Conservation (phyloP, 2,329 filamentous ascomycete species). For the Didymellaceae sp. region DNA sequence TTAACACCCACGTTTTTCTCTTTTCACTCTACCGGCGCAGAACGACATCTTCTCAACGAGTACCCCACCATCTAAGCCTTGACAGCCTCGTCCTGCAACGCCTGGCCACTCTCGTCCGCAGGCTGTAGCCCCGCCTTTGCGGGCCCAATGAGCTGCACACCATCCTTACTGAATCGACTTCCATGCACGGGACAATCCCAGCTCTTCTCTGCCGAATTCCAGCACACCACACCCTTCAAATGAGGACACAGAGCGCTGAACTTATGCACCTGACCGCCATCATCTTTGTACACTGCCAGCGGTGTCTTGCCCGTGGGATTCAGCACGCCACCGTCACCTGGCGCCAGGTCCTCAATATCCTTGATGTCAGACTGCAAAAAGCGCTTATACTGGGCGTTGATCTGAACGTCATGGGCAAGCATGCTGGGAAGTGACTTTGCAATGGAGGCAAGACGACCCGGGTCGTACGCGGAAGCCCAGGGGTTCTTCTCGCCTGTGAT, state of each 20-base stretch:
- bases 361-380: conserved; percentile 61
- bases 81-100: conserved; percentile 28
- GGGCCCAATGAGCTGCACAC: conserved; percentile 51
- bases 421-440: conserved; percentile 55
- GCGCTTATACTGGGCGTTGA: conserved; percentile 64
- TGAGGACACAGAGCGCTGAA: conserved; percentile 65
- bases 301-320: conserved; percentile 57
- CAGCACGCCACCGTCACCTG: conserved; percentile 60
- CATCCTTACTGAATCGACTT: conserved; percentile 53
- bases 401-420: conserved; percentile 60
- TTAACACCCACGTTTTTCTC: too few species aligned
- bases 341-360: conserved; percentile 62
- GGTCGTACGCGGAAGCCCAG: conserved; percentile 60
- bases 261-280: conserved; percentile 57
- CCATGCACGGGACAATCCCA: conserved; percentile 60
- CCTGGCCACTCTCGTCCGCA: conserved; percentile 36
- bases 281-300: conserved; percentile 63
- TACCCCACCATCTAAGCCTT: conserved; percentile 1
- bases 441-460: conserved; percentile 56
- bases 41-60: too few species aligned
- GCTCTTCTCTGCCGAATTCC: conserved; percentile 54
- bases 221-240: conserved; percentile 62
- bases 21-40: too few species aligned
- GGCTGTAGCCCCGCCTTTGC: conserved; percentile 48
- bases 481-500: conserved; percentile 58